phyloP scores from a whole-genome alignment of 306 rosid genomes.

The Gynostemma pentaphyllum region DNA sequence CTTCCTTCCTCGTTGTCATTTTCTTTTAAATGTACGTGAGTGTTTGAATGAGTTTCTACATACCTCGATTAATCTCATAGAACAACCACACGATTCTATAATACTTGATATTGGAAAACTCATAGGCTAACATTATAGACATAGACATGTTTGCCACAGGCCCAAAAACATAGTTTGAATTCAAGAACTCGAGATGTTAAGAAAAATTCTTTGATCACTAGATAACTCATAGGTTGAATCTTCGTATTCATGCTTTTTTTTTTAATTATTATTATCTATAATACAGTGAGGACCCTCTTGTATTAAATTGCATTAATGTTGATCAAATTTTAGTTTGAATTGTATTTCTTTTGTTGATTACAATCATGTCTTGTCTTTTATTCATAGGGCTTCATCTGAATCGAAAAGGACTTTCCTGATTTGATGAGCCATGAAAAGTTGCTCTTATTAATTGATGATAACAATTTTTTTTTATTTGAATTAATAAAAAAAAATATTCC shows the following conservation, averaged over 20 bases:
- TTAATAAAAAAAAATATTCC: background rate
- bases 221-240: too few relatives aligned
- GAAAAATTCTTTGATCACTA: too few relatives aligned
- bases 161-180: too few relatives aligned
- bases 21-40: too few relatives aligned
- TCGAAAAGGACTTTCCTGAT: background rate
- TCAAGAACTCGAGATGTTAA: too few relatives aligned
- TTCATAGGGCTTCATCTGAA: background rate
- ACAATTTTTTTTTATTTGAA: background rate
- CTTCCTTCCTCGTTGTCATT: background rate
- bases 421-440: background rate
- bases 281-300: conserved; percentile 4
- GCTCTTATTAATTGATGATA: background rate
- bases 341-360: background rate
- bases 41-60: too few relatives aligned
- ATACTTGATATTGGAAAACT: too few relatives aligned
- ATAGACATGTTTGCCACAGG: too few relatives aligned
- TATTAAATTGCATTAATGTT: background rate
- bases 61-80: too few relatives aligned
- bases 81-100: too few relatives aligned
- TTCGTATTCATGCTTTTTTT: too few relatives aligned
- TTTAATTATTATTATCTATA: background rate
- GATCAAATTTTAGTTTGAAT: background rate
- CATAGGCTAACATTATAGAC: too few relatives aligned
- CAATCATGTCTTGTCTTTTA: background rate